Evolutionary conservation across 2,329 filamentous ascomycete species (phyloP).

Genomic region (Monosporascus sp.): DNA sequence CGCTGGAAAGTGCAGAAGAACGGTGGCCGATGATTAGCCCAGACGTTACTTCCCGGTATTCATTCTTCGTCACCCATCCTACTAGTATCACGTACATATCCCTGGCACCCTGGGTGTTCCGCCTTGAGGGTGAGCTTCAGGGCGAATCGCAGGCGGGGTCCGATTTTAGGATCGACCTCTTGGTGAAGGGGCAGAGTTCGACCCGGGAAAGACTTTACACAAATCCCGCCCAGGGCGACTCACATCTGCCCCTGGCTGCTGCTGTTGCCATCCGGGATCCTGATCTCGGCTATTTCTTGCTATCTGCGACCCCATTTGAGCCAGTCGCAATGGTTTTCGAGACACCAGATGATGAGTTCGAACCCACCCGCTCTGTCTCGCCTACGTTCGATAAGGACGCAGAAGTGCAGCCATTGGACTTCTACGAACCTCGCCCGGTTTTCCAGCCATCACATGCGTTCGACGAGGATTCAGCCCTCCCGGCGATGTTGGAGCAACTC

Average conservation of each 20-base stretch:
- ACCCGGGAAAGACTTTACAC: constrained; percentile 53
- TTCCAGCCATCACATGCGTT: constrained; percentile 61
- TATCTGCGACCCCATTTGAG: constrained; percentile 54
- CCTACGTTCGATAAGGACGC: constrained; percentile 37
- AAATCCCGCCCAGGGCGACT: constrained; percentile 40
- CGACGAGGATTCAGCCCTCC: constrained; percentile 50
- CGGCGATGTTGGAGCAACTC: constrained; percentile 49
- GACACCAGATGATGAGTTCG: constrained; percentile 46
- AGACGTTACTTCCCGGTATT: constrained; percentile 58
- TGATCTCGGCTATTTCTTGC: constrained; percentile 58
- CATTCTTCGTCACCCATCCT: constrained; percentile 57
- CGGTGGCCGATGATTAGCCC: constrained; percentile 59
- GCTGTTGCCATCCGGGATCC: constrained; percentile 52
- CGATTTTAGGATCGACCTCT: constrained; percentile 56
- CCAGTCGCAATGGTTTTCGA: constrained; percentile 57
- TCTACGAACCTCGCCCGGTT: constrained; percentile 59
- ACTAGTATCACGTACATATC: constrained; percentile 57
- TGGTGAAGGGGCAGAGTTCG: constrained; percentile 54
- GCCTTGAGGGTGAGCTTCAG: constrained; percentile 56
- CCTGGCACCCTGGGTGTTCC: constrained; percentile 57
- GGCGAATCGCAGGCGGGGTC: constrained; percentile 52
- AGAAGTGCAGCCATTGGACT: constrained; percentile 43
- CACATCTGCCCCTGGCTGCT: constrained; percentile 46
- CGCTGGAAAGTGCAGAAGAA: constrained; percentile 48
- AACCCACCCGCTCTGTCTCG: constrained; percentile 37